Conservation (phyloP, 768 basidiomycete genomes). For the Psilocybe tampanensis region DNA sequence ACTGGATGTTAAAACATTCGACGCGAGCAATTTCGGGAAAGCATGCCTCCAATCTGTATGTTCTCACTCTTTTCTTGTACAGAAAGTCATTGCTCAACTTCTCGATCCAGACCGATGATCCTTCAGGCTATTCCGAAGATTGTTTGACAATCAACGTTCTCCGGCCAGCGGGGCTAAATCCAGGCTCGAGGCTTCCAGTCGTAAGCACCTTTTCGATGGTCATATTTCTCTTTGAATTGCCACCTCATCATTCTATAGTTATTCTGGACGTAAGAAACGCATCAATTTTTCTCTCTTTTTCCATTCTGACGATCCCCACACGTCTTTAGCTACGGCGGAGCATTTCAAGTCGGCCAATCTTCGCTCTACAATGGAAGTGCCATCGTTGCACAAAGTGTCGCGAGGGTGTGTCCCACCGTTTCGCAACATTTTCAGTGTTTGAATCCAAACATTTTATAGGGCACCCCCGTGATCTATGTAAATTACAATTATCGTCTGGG, state of each 20-base stretch:
- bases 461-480: slow-evolving; percentile 45
- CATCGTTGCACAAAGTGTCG: slow-evolving; percentile 38
- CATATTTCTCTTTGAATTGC: neutral
- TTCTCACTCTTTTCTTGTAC: neutral
- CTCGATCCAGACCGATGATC: too few species aligned
- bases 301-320: neutral
- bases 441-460: slow-evolving; percentile 28
- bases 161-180: slow-evolving; percentile 45
- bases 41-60: slow-evolving; percentile 52
- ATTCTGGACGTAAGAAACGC: slow-evolving; percentile 38
- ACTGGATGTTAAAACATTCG: slow-evolving; percentile 33
- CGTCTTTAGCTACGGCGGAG: slow-evolving; percentile 35
- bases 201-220: slow-evolving; percentile 26
- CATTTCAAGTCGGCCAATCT: slow-evolving; percentile 31
- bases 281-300: neutral
- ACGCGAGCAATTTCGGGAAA: slow-evolving; percentile 49
- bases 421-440: neutral
- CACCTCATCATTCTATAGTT: slow-evolving; percentile 27
- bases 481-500: slow-evolving; percentile 45
- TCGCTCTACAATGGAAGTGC: slow-evolving; percentile 32
- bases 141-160: slow-evolving; percentile 63
- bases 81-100: slow-evolving; percentile 16
- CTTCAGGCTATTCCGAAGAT: slow-evolving; percentile 59
- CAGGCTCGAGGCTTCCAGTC: slow-evolving; percentile 36
- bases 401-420: slow-evolving; percentile 27